Base-by-base conservation (phyloP, 768 basidiomycete genomes). In the Sporobolomyces phaffii region DNA sequence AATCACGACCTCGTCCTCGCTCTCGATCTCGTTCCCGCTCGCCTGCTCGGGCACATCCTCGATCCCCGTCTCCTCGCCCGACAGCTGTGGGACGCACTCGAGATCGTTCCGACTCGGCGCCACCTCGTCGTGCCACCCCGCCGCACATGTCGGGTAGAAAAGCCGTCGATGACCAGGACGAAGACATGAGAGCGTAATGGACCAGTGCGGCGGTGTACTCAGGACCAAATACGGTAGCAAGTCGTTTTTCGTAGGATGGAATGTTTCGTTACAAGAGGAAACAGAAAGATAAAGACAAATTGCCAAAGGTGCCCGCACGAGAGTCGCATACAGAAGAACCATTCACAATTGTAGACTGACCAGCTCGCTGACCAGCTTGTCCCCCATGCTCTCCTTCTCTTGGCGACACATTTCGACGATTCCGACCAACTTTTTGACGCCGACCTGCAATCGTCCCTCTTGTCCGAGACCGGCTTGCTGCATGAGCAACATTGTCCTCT, bases 401-500 rank as follows among this genome's bases (percentile, higher is more conserved):
- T 98, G 96, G 74, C 94, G 83, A 52, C 93, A 90, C 93, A 96
- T 97, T 82, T 99, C 96, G 24, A 93, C 82, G 61, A 89, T 82
- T 65, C 86, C 90, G 76, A 99, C 77, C 77, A 99, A 75, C 79
- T 89, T 92, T 85, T 98, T 98, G 74, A 99, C 85, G 0, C 96
- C 96, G 51, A 98, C 87, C 69, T 87, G 84, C 72, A 92, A 72
- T 59, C 80, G 79, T n/a, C 81, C 81, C 10, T 78, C 78, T 22
- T 79, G 75, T 15, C 82, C 84, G 67, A 93, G 85, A 15, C 89
- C 90, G 2, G 90, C 88, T 61, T 89, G 84, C 29, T 82, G 78
- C 44, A 97, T 80, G 80, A 87, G 84, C 38, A 76, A 78, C 65
- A 92, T 81, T 1, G 87, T 85, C 15, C 81, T 79, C 33, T 80